Base-by-base conservation (phyloP, 2,329 filamentous ascomycete species). In the Botryotinia narcissicola region DNA sequence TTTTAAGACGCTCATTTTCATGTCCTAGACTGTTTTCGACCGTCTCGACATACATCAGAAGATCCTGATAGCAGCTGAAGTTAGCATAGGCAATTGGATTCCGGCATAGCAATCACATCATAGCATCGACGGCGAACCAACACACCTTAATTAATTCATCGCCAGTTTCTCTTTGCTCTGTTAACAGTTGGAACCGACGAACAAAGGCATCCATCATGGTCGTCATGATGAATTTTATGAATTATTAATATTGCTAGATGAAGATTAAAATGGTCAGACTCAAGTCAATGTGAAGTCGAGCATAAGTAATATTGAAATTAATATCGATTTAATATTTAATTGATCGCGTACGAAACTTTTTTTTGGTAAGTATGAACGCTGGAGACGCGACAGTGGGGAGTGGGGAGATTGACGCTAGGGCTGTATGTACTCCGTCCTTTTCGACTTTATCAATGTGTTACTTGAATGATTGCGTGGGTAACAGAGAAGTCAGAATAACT, bases 61-160 rank as follows among this genome's bases (percentile, higher is more conserved):
- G 80, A 74, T 87, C 86, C 86, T 88, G 66, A 54, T 75, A 40
- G 62, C 48, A 71, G 66, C 48, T 48, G 48, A 22, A 70, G 66
- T 63, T 63, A 54, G 51, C 64, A 64, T 25, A 60, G 22, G 16
- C 59, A 25, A 35, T 54, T 54, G 14, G 14, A 48, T 54, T 67
- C n/a, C 32, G 22, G 16, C 5, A 57, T 3, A 29, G n/a, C n/a
- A 57, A 18, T 57, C 32, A 29, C 14, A 62, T 40, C 46, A 32
- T 9, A 3, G 48, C 32, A 14, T 14, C 64, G 35, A 6, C 64
- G 18, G 35, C 64, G 48, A 54, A 42, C 8, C n/a, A 42, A 68
- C 48, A 25, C 5, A 86, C 87, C 82, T 85, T 85, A 73, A 88
- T 84, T 75, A 88, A 78, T 60, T 82, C 79, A 72, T 87, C 83